phyloP scores from a whole-genome alignment of 257 asterid genomes.

The Lantana camara region DNA sequence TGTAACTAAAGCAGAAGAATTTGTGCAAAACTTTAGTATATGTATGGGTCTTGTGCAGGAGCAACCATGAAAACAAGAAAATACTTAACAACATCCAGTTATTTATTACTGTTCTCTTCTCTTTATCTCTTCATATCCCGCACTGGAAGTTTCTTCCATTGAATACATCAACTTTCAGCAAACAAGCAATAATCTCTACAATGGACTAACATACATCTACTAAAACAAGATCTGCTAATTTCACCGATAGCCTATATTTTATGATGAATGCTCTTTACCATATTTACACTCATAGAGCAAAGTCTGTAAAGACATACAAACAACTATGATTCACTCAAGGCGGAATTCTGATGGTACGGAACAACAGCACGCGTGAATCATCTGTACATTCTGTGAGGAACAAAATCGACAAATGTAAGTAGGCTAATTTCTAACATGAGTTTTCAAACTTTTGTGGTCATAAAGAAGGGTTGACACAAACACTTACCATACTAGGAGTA shows the following conservation, averaged over 20 bases:
- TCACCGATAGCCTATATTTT: conserved; percentile 9
- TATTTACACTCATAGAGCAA: conserved; percentile 35
- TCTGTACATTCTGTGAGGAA: conserved; percentile 50
- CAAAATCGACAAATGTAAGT: conserved; percentile 7
- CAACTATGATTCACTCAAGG: conserved; percentile 20
- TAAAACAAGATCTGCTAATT: conserved; percentile 8
- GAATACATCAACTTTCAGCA: conserved; percentile 13
- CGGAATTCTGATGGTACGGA: conserved; percentile 1
- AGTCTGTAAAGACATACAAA: conserved; percentile 17
- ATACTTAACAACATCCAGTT: too few relatives aligned
- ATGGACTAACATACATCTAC: conserved; percentile 28
- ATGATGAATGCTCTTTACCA: conserved; percentile 4
- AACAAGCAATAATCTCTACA: conserved; percentile 30
- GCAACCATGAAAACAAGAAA: too few relatives aligned
- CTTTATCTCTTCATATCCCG: conserved; percentile 19
- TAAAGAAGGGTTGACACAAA: conserved; percentile 13
- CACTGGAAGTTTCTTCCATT: conserved; percentile 14
- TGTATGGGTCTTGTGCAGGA: too few relatives aligned
- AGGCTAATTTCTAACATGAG: too few relatives aligned
- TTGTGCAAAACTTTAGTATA: too few relatives aligned
- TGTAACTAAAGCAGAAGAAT: too few relatives aligned
- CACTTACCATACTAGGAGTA: conserved; percentile 65
- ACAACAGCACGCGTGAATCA: conserved; percentile 59
- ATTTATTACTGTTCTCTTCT: background rate
- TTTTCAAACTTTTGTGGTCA: conserved; percentile 3